Evolutionary conservation across 192 early-diverging fungal species (phyloP), one percentile per base, ranked within the genome.

Genomic region (Hyaloraphidium curvatum): DNA sequence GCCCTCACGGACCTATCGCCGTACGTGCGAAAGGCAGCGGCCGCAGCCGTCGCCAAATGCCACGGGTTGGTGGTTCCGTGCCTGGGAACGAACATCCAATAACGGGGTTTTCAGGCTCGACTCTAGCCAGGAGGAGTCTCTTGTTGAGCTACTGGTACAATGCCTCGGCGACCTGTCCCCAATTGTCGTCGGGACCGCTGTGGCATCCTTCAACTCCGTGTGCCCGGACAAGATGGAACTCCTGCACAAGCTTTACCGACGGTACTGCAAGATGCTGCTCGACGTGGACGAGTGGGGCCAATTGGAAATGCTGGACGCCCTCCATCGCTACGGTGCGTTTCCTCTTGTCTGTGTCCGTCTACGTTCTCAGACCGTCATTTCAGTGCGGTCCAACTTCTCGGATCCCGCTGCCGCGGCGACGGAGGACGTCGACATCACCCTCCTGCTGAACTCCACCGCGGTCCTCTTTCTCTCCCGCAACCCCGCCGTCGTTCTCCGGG

Each of bases 281-380:
- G 91, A 93, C 27, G 74, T 84, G 31, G 92, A 99, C 69, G 87
- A 95, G 63, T 99, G 95, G 95, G 87, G 83, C 11, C 92, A 97
- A 63, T 73, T 91, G 28, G 81, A 81, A 37, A 80, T 91, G 26
- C 58, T 91, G 31, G 79, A 77, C 30, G 58, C 92, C 23, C 62
- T 99, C 50, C 52, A 78, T 27, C 67, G 78, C 7, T 99, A 99
- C 70, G 84, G 77, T 43, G 73, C 77, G 70, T 70, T 23, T 28
- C 40, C 19, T n/a, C 29, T 54, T 54, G 31, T 40, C 23, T 40
- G 23, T 40, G 2, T 2, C 23, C 2, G 23, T 2, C 2, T 40
- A 2, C n/a, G n/a, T n/a, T n/a, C n/a, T n/a, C n/a, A n/a, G n/a
- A 71, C 30, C 30, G 11, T 23, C 2, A 21, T 33, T 11, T 3